Base-by-base conservation (phyloP, 2,329 filamentous ascomycete species). In the Dothiorella sarmentorum region DNA sequence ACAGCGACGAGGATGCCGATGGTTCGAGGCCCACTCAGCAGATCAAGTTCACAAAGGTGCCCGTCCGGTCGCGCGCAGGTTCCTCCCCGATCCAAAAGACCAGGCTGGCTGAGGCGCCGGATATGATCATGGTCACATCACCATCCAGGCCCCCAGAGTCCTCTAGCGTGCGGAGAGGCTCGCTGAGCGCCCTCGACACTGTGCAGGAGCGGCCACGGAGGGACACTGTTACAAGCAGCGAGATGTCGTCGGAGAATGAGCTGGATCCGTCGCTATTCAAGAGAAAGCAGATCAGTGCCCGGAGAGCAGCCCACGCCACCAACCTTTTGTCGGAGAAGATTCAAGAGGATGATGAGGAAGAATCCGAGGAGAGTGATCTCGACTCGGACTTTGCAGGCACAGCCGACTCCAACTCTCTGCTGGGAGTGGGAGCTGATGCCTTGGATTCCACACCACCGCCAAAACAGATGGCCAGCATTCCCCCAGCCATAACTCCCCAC, bases 11-110 rank as follows among this genome's bases (percentile, higher is more conserved):
- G 22, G 88, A 91, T 55, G 80, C 83, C 1, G 87, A 90, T 22
- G 67, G 61, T 3, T 72, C 74, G 53, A 67, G 61, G 69, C 88
- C 89, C 43, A 88, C 88, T 2, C 90, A 95, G 70, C 90, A 95
- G 71, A 96, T 97, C 71, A 92, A 93, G 69, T 99, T 99, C 73
- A 86, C 89, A 49, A 97, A 97, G 75, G 93, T 97, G 90, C 93
- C 94, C 1, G 82, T 96, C 42, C 85, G 92, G 27, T 86, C 85
- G 64, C 86, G 93, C 58, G 90, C 92, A 24, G 93, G 90, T 10
- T 97, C 92, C 0, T 97, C 93, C 47, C 93, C 93, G 3, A 86
- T 89, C 35, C 86, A 90, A 64, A 84, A 82, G 13, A 86, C 85
- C 15, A 84, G 72, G 13, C 62, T 65, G 26, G 69, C 70, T 24